A percentile compares a stretch with the other conserved stretches of the same genome.
Conservation (phyloP, 257 asterid genomes). For the Gentiana straminea region DNA sequence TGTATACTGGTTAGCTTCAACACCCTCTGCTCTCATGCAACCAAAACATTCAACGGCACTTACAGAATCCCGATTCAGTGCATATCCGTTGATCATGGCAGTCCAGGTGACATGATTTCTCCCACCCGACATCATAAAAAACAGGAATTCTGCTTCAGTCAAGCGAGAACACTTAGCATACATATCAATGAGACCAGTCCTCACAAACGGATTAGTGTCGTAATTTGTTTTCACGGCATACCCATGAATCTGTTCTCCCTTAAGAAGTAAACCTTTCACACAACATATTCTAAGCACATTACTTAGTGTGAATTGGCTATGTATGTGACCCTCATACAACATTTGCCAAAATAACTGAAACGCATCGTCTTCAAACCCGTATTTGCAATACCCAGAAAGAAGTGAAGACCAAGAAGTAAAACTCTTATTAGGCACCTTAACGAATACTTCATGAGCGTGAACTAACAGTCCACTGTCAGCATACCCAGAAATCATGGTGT, state of each 20-base stretch:
- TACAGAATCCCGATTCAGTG: slow-evolving; percentile 38
- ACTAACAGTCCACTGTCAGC: slow-evolving; percentile 46
- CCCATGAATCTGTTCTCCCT: slow-evolving; percentile 61
- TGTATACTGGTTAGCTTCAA: slow-evolving; percentile 70
- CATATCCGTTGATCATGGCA: slow-evolving; percentile 72
- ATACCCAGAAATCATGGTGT: slow-evolving; percentile 55
- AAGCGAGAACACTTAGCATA: slow-evolving; percentile 49
- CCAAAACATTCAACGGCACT: slow-evolving; percentile 47
- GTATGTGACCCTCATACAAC: slow-evolving; percentile 44
- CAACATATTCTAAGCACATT: slow-evolving; percentile 70
- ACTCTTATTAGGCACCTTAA: slow-evolving; percentile 34
- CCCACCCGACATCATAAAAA: slow-evolving; percentile 35
- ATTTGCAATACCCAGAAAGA: slow-evolving; percentile 69
- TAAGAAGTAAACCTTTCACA: slow-evolving; percentile 35
- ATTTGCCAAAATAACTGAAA: slow-evolving; percentile 49
- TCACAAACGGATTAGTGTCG: slow-evolving; percentile 45
- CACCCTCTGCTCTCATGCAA: slow-evolving; percentile 49
- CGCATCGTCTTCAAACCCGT: slow-evolving; percentile 48
- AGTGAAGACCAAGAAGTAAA: slow-evolving; percentile 71
- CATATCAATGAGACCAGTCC: slow-evolving; percentile 75
- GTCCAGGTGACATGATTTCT: slow-evolving; percentile 92
- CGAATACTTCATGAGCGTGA: slow-evolving; percentile 52
- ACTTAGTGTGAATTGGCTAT: slow-evolving; percentile 55
- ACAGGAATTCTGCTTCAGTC: slow-evolving; percentile 51
- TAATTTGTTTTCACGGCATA: slow-evolving; percentile 43